These are phyloP conservation scores for Rhizopogon vinicolor DNA, from an alignment of 768 basidiomycete genomes.

Conservation along the genomic window DNA sequence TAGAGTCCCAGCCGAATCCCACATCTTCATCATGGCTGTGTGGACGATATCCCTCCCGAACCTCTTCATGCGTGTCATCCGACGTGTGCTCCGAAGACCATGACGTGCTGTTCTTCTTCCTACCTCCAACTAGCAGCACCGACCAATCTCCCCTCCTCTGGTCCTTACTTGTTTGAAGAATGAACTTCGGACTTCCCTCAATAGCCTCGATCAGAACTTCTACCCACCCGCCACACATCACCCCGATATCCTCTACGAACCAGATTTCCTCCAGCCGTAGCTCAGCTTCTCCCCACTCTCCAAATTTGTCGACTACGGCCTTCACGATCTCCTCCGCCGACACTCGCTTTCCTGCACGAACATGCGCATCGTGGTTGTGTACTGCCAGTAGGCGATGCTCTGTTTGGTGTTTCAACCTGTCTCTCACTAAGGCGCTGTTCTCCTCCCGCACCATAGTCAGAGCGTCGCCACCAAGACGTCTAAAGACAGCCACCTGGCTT, in stretches of 20 bases:
- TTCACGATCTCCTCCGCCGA: slow-evolving; percentile 44
- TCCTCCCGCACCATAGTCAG: slow-evolving; percentile 21
- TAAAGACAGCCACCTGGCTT: slow-evolving; percentile 63
- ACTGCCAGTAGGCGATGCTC: slow-evolving; percentile 44
- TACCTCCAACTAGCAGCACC: slow-evolving; percentile 21
- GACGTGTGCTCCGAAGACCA: background rate
- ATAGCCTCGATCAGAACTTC: slow-evolving; percentile 21
- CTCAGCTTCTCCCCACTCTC: slow-evolving; percentile 43
- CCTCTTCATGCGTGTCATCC: background rate
- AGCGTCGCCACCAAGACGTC: slow-evolving; percentile 33
- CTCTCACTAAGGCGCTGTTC: slow-evolving; percentile 22
- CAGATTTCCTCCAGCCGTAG: slow-evolving; percentile 41
- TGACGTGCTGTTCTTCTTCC: slow-evolving; percentile 9
- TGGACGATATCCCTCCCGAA: background rate
- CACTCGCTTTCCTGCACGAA: slow-evolving; percentile 37
- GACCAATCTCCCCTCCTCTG: slow-evolving; percentile 24
- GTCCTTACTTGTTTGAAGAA: slow-evolving; percentile 14
- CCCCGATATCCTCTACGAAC: slow-evolving; percentile 38
- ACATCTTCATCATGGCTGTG: background rate
- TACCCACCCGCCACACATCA: slow-evolving; percentile 30
- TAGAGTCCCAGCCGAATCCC: background rate
- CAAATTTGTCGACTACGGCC: slow-evolving; percentile 49
- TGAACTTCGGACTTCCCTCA: slow-evolving; percentile 20
- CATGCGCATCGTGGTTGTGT: slow-evolving; percentile 50
- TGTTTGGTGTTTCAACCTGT: slow-evolving; percentile 1